Percentiles rank a stretch among this genome's conserved stretches.
phyloP scores from a whole-genome alignment of 2,329 filamentous ascomycete genomes.

The Colletotrichum theobromicola region DNA sequence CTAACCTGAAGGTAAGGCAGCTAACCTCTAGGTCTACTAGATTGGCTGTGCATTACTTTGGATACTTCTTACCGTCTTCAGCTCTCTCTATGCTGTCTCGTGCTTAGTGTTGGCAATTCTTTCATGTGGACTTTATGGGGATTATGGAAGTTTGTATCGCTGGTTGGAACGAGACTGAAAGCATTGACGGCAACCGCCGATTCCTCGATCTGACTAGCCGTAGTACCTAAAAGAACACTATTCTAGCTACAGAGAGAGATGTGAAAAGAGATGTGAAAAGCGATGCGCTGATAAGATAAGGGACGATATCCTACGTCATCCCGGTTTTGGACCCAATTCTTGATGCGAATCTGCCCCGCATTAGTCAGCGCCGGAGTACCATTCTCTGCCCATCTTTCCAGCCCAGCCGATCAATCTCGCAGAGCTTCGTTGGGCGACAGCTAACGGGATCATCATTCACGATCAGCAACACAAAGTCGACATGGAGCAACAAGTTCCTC shows the following conservation, averaged over 20 bases:
- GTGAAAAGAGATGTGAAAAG: too few species aligned
- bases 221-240: too few species aligned
- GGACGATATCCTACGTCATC: conserved; percentile 9
- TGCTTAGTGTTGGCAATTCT: not conserved
- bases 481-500: conserved; percentile 71
- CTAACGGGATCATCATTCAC: conserved; percentile 11
- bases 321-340: not conserved
- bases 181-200: not conserved
- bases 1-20: too few species aligned
- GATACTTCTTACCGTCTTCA: too few species aligned
- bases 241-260: not conserved
- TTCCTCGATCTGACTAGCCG: not conserved
- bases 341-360: conserved; percentile 2
- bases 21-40: too few species aligned
- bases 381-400: conserved; percentile 1
- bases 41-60: too few species aligned
- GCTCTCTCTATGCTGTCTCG: not conserved
- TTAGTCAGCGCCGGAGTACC: conserved; percentile 9
- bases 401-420: not conserved
- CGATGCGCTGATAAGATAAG: conserved; percentile 5
- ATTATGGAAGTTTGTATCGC: not conserved
- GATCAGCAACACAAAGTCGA: conserved; percentile 34
- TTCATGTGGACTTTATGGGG: not conserved
- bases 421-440: not conserved
- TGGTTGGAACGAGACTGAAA: not conserved